These are phyloP conservation scores for Didymella pomorum DNA, from an alignment of 2,329 filamentous ascomycete species.

Conservation along the genomic window DNA sequence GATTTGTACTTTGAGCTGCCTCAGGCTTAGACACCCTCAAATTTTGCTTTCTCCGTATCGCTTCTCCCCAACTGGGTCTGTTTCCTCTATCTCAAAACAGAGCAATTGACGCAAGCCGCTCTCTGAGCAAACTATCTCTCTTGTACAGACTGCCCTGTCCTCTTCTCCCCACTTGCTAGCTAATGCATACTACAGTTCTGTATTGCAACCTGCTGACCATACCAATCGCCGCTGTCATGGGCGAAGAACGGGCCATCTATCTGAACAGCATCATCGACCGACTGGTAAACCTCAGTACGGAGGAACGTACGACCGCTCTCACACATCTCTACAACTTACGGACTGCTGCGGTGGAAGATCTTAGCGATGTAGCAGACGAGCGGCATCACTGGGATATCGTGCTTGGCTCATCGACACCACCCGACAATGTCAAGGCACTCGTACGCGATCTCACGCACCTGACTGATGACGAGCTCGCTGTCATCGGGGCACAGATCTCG, in stretches of 20 bases:
- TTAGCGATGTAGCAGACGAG: neutral
- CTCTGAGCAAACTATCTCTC: neutral
- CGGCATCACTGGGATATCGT: constrained; percentile 6
- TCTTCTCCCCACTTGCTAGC: neutral
- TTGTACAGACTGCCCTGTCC: neutral
- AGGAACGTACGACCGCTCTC: constrained; percentile 11
- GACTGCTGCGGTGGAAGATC: constrained; percentile 16
- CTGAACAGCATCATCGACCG: constrained; percentile 8
- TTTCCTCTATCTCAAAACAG: neutral
- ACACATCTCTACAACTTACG: constrained; percentile 18
- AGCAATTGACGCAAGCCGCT: neutral
- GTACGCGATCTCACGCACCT: constrained; percentile 12
- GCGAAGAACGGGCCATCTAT: neutral
- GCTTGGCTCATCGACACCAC: neutral
- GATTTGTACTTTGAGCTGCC: neutral
- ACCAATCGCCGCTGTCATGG: constrained; percentile 2
- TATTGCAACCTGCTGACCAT: neutral
- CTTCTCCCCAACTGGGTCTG: neutral
- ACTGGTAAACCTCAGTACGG: constrained; percentile 1
- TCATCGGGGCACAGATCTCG: neutral
- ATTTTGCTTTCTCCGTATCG: neutral
- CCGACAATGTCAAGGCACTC: constrained; percentile 1
- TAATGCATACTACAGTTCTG: neutral
- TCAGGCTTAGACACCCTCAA: neutral
- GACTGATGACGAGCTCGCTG: constrained; percentile 6